Percentiles rank a stretch among this genome's conserved stretches.
phyloP scores from a whole-genome alignment of 2,329 filamentous ascomycete species.

The Pseudogymnoascus sp. region DNA sequence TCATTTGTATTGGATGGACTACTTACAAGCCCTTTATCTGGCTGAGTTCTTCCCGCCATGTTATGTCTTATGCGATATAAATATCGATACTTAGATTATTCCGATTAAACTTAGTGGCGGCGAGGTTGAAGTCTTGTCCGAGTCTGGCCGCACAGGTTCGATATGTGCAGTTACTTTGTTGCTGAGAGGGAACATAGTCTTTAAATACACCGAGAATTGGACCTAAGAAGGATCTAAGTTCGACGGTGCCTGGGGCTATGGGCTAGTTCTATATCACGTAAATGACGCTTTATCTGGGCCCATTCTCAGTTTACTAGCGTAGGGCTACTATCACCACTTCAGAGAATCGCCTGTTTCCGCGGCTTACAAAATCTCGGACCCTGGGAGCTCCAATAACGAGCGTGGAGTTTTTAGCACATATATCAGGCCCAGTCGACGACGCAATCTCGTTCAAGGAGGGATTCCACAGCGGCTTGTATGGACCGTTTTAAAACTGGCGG shows the following conservation, averaged over 20 bases:
- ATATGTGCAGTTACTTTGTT: neutral
- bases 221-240: neutral
- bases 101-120: neutral
- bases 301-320: constrained; percentile 10
- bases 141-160: neutral
- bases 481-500: neutral
- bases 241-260: neutral
- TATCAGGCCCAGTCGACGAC: neutral
- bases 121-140: neutral
- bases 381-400: neutral
- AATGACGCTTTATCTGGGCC: neutral
- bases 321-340: neutral
- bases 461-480: neutral
- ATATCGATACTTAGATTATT: neutral
- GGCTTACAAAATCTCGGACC: neutral
- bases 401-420: neutral
- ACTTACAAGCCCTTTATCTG: neutral
- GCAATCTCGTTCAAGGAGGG: neutral
- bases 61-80: neutral
- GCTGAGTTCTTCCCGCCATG: neutral
- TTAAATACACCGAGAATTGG: neutral
- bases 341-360: neutral
- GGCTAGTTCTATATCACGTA: constrained; percentile 2
- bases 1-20: neutral
- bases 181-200: neutral